Conservation (phyloP, 345 rosid species). For the Syzygium aqueum region DNA sequence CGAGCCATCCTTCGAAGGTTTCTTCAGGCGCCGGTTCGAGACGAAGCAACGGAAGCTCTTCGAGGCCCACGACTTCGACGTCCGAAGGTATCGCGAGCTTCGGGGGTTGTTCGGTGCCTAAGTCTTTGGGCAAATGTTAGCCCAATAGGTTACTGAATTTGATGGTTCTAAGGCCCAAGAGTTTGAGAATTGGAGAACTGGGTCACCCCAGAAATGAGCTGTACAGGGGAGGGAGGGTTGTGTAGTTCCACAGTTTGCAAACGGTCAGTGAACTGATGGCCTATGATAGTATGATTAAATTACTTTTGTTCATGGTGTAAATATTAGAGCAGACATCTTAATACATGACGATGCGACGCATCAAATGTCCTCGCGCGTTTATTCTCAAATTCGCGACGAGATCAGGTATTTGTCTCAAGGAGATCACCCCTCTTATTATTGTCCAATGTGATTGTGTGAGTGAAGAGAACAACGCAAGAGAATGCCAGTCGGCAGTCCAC, state of each 20-base stretch:
- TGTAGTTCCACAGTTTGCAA: neutral
- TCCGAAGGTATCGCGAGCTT: constrained; percentile 32
- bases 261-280: neutral
- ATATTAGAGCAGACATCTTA: neutral
- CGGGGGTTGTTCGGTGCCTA: constrained; percentile 8
- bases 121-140: neutral
- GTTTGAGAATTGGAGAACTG: neutral
- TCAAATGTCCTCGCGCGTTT: neutral
- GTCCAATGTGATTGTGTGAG: neutral
- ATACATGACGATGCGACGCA: neutral
- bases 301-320: neutral
- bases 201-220: neutral
- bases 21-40: constrained; percentile 42
- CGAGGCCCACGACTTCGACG: constrained; percentile 31
- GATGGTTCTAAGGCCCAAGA: neutral
- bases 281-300: neutral
- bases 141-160: neutral
- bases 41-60: constrained; percentile 61
- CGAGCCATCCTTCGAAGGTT: constrained; percentile 78
- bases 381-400: neutral
- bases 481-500: neutral
- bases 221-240: neutral
- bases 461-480: neutral
- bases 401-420: neutral
- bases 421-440: neutral